A percentile compares a stretch with the other conserved stretches of the same genome.
Evolutionary conservation across 2,329 filamentous ascomycete species (phyloP).

Genomic region (Aspergillus sclerotialis): DNA sequence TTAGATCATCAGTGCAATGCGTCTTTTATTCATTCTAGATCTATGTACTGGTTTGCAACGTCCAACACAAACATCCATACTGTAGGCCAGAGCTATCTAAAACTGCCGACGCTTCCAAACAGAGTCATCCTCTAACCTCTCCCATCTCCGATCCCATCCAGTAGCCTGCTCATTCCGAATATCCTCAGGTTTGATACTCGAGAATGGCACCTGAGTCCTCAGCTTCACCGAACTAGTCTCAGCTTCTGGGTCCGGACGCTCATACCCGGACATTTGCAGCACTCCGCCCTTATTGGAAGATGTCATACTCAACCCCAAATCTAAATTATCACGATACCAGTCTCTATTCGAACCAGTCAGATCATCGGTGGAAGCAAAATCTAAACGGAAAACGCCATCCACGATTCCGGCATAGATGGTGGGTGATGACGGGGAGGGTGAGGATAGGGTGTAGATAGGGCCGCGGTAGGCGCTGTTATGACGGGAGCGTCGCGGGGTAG

Average conservation of each 20-base stretch:
- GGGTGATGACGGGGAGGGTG: constrained; percentile 37
- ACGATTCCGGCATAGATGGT: constrained; percentile 41
- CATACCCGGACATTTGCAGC: constrained; percentile 37
- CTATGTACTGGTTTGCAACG: no score
- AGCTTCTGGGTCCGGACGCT: constrained; percentile 31
- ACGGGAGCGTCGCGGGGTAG: constrained; percentile 8
- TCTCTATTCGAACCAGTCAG: constrained; percentile 19
- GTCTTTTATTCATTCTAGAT: no score
- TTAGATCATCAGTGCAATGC: no score
- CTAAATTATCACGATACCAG: constrained; percentile 29
- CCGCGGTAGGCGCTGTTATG: constrained; percentile 31
- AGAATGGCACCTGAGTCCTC: constrained; percentile 27
- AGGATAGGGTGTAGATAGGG: constrained; percentile 39
- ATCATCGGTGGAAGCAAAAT: constrained; percentile 40
- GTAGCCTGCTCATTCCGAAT: constrained; percentile 14
- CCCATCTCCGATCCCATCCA: constrained; percentile 35
- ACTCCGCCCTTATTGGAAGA: constrained; percentile 11
- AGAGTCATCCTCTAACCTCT: constrained; percentile 18
- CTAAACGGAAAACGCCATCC: constrained; percentile 35
- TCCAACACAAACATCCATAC: no score
- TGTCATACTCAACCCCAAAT: constrained; percentile 15
- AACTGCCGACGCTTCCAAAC: constrained; percentile 22
- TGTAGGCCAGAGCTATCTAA: no score
- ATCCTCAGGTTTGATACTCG: constrained; percentile 13
- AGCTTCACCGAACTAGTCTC: constrained; percentile 25